These are phyloP conservation scores for Collybiopsis luxurians DNA, from an alignment of 768 basidiomycete genomes.

Conservation along the genomic window DNA sequence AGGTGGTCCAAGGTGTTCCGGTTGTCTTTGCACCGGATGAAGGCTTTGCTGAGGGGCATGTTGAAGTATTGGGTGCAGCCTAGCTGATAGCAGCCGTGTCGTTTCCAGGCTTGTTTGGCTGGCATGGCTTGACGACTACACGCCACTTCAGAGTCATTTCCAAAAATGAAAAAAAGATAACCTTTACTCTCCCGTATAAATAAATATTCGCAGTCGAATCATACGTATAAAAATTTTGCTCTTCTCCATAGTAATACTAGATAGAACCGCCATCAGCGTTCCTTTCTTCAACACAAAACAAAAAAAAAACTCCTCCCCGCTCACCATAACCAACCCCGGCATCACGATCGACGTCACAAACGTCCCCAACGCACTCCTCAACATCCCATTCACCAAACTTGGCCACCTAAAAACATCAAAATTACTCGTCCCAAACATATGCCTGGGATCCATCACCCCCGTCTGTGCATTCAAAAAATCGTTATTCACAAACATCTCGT, in stretches of 20 bases:
- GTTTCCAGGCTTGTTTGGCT: constrained; percentile 81
- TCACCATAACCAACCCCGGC: constrained; percentile 83
- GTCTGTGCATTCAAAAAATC: constrained; percentile 78
- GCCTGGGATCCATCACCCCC: constrained; percentile 71
- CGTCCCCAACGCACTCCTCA: constrained; percentile 68
- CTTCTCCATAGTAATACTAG: constrained; percentile 86
- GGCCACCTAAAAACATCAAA: constrained; percentile 97
- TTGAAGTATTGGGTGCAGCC: constrained; percentile 95
- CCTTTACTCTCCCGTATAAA: constrained; percentile 79
- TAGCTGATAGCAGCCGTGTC: constrained; percentile 88
- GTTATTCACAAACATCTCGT: constrained; percentile 85
- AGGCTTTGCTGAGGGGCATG: constrained; percentile 76
- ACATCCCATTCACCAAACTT: constrained; percentile 79
- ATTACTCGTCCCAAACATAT: constrained; percentile 90
- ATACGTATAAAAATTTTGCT: constrained; percentile 84
- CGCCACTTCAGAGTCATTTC: too few species aligned
- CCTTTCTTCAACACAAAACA: constrained; percentile 9
- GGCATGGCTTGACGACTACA: constrained; percentile 92
- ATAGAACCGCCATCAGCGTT: not conserved
- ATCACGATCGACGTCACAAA: constrained; percentile 81
- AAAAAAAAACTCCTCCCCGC: constrained; percentile 24
- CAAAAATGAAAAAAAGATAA: constrained; percentile 66
- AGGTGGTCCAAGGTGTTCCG: constrained; percentile 96
- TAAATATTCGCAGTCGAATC: constrained; percentile 92
- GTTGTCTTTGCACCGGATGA: constrained; percentile 83